Conservation (phyloP, 345 rosid genomes). For the Citrus maxima region DNA sequence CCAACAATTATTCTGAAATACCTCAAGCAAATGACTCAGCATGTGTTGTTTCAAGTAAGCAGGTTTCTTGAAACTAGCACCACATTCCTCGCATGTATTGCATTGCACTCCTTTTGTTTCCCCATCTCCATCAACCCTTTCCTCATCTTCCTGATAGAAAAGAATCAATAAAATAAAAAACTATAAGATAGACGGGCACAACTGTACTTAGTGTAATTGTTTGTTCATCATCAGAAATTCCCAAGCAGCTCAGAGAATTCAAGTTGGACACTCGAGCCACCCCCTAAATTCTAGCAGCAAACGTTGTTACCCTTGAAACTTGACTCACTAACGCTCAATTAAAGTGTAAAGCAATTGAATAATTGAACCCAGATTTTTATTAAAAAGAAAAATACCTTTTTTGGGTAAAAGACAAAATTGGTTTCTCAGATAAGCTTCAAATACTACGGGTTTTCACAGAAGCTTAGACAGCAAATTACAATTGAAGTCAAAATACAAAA, state of each 20-base stretch:
- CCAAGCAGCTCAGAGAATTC: no score
- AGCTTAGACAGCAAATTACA: not conserved
- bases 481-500: not conserved
- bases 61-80: slow-evolving; percentile 70
- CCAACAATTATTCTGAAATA: slow-evolving; percentile 12
- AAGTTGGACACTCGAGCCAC: no score
- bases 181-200: not conserved
- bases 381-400: no score
- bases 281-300: no score
- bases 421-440: not conserved
- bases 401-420: not conserved
- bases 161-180: not conserved
- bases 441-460: not conserved
- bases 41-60: slow-evolving; percentile 81
- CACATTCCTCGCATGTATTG: slow-evolving; percentile 61
- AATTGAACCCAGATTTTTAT: no score
- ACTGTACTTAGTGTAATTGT: no score
- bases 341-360: no score
- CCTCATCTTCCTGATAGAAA: slow-evolving; percentile 40
- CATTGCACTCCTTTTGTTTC: slow-evolving; percentile 17
- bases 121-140: slow-evolving; percentile 19
- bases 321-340: no score
- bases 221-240: no score
- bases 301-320: not conserved
- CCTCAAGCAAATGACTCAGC: slow-evolving; percentile 84